These are phyloP conservation scores for Rutstroemia sp. DNA, from an alignment of 2,329 filamentous ascomycete genomes.

Conservation along the genomic window DNA sequence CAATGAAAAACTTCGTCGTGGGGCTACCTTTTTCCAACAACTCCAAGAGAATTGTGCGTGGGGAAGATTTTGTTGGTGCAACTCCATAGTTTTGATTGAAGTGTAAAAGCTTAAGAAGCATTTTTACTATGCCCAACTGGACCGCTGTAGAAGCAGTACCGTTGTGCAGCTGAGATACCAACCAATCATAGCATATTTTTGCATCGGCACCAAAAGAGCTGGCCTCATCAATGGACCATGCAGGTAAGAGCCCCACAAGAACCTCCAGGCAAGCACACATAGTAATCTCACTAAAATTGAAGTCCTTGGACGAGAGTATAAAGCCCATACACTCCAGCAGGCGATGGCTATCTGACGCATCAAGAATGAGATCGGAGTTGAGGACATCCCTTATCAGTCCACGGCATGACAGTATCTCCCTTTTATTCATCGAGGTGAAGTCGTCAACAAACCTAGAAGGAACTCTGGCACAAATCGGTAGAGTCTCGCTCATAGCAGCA, in stretches of 20 bases:
- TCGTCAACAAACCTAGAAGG: constrained; percentile 43
- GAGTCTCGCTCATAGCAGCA: constrained; percentile 13
- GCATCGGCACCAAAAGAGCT: constrained; percentile 58
- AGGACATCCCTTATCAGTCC: constrained; percentile 45
- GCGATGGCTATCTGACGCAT: constrained; percentile 37
- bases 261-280: constrained; percentile 60
- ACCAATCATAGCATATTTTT: constrained; percentile 72
- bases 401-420: constrained; percentile 47
- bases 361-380: constrained; percentile 43
- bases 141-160: constrained; percentile 63
- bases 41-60: constrained; percentile 65
- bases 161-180: constrained; percentile 57
- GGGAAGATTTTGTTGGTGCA: constrained; percentile 29
- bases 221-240: constrained; percentile 24
- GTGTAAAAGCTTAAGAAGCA: constrained; percentile 65
- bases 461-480: constrained; percentile 35
- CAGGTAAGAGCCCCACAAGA: constrained; percentile 42
- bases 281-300: constrained; percentile 68
- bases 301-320: constrained; percentile 49
- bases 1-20: constrained; percentile 68
- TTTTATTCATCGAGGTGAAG: constrained; percentile 41
- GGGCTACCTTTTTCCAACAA: constrained; percentile 62
- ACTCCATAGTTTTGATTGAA: constrained; percentile 59
- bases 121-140: constrained; percentile 56
- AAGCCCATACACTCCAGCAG: constrained; percentile 45